These are phyloP conservation scores for Styphnolobium japonicum DNA, from an alignment of 306 rosid genomes.

Conservation along the genomic window DNA sequence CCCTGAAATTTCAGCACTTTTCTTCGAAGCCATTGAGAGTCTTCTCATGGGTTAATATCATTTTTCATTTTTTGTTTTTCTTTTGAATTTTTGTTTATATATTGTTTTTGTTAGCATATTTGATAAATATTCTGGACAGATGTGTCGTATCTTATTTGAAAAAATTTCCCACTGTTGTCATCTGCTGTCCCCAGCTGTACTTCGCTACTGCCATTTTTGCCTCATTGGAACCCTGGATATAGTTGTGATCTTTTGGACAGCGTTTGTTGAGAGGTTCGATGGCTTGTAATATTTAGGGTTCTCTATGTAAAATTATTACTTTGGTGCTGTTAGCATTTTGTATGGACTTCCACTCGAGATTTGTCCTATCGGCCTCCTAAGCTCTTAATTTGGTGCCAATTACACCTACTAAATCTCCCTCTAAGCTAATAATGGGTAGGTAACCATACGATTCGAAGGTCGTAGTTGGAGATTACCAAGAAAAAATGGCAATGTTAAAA, in stretches of 20 bases:
- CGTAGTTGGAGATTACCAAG: too few species aligned
- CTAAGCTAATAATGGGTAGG: too few species aligned
- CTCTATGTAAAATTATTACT: slow-evolving; percentile 26
- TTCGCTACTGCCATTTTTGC: slow-evolving; percentile 9
- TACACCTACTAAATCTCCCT: too few species aligned
- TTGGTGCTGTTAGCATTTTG: not conserved
- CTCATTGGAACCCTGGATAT: not conserved
- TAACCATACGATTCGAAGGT: too few species aligned
- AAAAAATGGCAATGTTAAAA: too few species aligned
- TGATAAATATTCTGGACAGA: slow-evolving; percentile 26
- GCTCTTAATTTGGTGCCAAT: too few species aligned
- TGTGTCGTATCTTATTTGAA: slow-evolving; percentile 10
- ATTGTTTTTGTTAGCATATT: slow-evolving; percentile 31
- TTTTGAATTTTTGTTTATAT: slow-evolving; percentile 18
- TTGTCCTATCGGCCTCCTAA: too few species aligned
- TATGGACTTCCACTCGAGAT: not conserved
- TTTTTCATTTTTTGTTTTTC: not conserved
- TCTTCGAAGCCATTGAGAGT: slow-evolving; percentile 82
- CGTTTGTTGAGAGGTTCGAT: not conserved
- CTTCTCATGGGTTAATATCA: slow-evolving; percentile 56
- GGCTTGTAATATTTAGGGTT: slow-evolving; percentile 3
- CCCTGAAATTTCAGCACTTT: slow-evolving; percentile 73
- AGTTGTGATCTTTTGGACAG: not conserved
- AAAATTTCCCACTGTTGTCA: not conserved
- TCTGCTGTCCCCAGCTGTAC: slow-evolving; percentile 19